Evolutionary conservation across 345 rosid genomes (phyloP).

Genomic region (Anastatica hierochuntica): DNA sequence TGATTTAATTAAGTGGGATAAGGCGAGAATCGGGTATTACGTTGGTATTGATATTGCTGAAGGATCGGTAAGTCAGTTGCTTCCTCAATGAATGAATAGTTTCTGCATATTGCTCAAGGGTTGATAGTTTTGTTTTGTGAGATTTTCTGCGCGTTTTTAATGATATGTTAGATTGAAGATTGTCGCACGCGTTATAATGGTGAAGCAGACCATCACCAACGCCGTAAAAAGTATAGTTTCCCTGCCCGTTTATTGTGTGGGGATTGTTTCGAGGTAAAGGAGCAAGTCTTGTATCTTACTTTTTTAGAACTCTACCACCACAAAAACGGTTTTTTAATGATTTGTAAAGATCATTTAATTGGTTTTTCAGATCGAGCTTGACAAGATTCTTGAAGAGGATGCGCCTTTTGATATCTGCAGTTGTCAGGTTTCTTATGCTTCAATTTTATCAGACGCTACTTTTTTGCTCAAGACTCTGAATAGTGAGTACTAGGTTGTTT

Average conservation of each 20-base stretch:
- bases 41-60: slow-evolving; percentile 96
- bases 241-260: slow-evolving; percentile 91
- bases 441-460: not conserved
- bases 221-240: slow-evolving; percentile 80
- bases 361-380: slow-evolving; percentile 68
- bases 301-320: no score
- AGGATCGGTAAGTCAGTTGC: slow-evolving; percentile 60
- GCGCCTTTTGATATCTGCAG: slow-evolving; percentile 94
- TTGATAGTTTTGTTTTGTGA: not conserved
- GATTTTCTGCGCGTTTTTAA: no score
- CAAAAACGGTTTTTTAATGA: no score
- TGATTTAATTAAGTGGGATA: slow-evolving; percentile 98
- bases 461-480: not conserved
- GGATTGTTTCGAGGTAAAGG: slow-evolving; percentile 83
- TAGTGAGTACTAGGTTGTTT: not conserved
- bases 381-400: slow-evolving; percentile 82
- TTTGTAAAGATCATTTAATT: no score
- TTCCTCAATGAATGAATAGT: no score
- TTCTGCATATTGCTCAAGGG: no score
- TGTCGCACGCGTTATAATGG: slow-evolving; percentile 95
- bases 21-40: slow-evolving; percentile 82
- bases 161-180: slow-evolving; percentile 99
- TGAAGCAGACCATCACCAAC: slow-evolving; percentile 91
- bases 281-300: not conserved
- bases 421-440: slow-evolving; percentile 58